A percentile compares a stretch with the other conserved stretches of the same genome.
Evolutionary conservation across 768 basidiomycete genomes (phyloP).

Genomic region (Phanerodontia chrysosporium): DNA sequence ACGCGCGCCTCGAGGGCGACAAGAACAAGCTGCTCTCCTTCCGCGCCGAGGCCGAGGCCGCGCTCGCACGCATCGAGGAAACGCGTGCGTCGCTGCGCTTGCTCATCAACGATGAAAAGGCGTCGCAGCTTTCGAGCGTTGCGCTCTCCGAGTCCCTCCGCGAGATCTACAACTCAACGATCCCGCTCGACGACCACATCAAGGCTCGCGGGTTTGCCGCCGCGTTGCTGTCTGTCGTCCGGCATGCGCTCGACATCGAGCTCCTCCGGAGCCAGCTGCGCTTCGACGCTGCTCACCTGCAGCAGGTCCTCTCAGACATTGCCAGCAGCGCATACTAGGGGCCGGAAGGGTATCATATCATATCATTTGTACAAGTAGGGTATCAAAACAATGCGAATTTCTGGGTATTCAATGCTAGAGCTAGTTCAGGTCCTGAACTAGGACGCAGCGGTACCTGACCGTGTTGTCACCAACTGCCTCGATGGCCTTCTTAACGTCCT

Average conservation of each 20-base stretch:
- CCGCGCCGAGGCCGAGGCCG: neutral
- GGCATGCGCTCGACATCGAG: neutral
- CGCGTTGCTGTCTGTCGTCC: neutral
- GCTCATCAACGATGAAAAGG: neutral
- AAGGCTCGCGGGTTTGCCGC: neutral
- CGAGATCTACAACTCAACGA: neutral
- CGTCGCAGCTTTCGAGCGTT: neutral
- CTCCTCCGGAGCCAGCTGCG: neutral
- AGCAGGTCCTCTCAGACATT: neutral
- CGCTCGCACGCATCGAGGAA: neutral
- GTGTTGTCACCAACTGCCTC: constrained; percentile 42
- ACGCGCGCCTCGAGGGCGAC: neutral
- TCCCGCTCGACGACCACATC: neutral
- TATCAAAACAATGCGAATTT: neutral
- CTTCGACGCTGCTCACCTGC: neutral
- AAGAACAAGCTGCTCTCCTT: neutral
- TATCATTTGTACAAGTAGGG: neutral
- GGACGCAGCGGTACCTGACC: constrained; percentile 52
- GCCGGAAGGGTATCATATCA: neutral
- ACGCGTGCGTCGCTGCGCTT: neutral
- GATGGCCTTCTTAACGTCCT: constrained; percentile 43
- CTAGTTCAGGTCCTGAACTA: constrained; percentile 27
- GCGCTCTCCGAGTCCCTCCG: neutral
- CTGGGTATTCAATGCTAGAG: neutral
- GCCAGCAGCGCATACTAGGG: neutral